Conservation (phyloP, 208 protist genomes). For the Leishmania tropica region DNA sequence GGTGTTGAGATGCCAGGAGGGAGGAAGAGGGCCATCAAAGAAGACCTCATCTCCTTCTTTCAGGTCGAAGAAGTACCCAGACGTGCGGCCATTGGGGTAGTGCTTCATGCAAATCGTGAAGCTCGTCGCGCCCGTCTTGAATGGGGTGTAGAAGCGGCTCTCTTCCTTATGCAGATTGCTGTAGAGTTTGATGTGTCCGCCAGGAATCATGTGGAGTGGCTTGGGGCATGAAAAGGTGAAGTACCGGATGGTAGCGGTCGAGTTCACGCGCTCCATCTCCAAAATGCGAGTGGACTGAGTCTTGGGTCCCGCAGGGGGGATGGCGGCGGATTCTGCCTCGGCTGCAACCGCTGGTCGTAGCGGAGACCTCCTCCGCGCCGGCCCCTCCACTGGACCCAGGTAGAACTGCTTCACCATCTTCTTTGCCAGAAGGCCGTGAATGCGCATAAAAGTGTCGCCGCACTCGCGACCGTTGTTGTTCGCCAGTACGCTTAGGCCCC, state of each 20-base stretch:
- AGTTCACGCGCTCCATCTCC: slow-evolving; percentile 28
- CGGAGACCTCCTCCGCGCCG: slow-evolving; percentile 13
- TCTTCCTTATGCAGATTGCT: slow-evolving; percentile 24
- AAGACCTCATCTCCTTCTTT: slow-evolving; percentile 44
- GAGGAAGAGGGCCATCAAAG: slow-evolving; percentile 59
- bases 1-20: slow-evolving; percentile 44
- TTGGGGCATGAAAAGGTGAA: slow-evolving; percentile 53
- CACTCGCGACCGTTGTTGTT: slow-evolving; percentile 65
- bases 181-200: slow-evolving; percentile 60
- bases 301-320: background rate
- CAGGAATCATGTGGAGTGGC: slow-evolving; percentile 43
- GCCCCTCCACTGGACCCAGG: slow-evolving; percentile 39
- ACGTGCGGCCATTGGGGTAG: slow-evolving; percentile 48
- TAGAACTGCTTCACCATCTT: slow-evolving; percentile 41
- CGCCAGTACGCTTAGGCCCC: slow-evolving; percentile 43
- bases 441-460: slow-evolving; percentile 67
- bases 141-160: slow-evolving; percentile 59
- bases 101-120: slow-evolving; percentile 64
- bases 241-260: slow-evolving; percentile 23
- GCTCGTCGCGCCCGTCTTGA: slow-evolving; percentile 39
- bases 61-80: slow-evolving; percentile 46
- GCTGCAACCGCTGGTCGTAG: slow-evolving; percentile 8
- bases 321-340: background rate
- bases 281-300: slow-evolving; percentile 32
- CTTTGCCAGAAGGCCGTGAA: slow-evolving; percentile 60